A percentile compares a stretch with the other conserved stretches of the same genome.
Conservation (phyloP, 495 filamentous ascomycete genomes). For the Hyaloscypha hepaticicola region DNA sequence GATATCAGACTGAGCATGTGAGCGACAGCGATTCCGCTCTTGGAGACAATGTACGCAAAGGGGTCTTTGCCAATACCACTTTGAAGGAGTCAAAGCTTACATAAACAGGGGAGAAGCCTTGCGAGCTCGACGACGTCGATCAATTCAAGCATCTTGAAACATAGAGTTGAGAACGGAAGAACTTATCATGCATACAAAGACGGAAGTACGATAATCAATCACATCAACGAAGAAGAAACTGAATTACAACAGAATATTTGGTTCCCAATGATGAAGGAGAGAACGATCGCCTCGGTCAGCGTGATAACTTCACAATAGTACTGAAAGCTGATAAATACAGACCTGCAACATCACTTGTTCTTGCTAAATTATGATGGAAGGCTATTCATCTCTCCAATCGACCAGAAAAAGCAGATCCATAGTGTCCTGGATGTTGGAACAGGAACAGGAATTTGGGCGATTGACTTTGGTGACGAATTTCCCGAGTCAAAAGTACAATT, state of each 20-base stretch:
- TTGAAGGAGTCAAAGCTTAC: neutral
- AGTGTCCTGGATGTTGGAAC: conserved; percentile 49
- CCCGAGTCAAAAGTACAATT: conserved; percentile 14
- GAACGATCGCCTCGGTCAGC: conserved; percentile 42
- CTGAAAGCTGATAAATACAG: conserved; percentile 9
- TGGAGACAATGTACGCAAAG: neutral
- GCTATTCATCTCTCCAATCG: conserved; percentile 35
- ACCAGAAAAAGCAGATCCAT: conserved; percentile 35
- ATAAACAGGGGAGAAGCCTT: neutral
- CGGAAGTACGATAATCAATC: conserved; percentile 33
- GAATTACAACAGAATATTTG: conserved; percentile 32
- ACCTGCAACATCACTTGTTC: conserved; percentile 50
- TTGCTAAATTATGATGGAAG: conserved; percentile 42
- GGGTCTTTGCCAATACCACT: neutral
- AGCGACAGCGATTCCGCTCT: neutral
- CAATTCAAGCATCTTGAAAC: conserved; percentile 37
- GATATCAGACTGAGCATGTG: neutral
- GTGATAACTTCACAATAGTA: neutral
- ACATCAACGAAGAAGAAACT: conserved; percentile 3
- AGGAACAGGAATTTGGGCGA: conserved; percentile 50
- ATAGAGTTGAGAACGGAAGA: conserved; percentile 42
- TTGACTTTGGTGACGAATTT: conserved; percentile 43
- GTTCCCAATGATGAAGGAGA: conserved; percentile 50
- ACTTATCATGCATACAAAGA: conserved; percentile 46
- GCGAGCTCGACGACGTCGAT: conserved; percentile 33